These are phyloP conservation scores for Saccharata proteae DNA, from an alignment of 2,329 filamentous ascomycete species.

Conservation along the genomic window DNA sequence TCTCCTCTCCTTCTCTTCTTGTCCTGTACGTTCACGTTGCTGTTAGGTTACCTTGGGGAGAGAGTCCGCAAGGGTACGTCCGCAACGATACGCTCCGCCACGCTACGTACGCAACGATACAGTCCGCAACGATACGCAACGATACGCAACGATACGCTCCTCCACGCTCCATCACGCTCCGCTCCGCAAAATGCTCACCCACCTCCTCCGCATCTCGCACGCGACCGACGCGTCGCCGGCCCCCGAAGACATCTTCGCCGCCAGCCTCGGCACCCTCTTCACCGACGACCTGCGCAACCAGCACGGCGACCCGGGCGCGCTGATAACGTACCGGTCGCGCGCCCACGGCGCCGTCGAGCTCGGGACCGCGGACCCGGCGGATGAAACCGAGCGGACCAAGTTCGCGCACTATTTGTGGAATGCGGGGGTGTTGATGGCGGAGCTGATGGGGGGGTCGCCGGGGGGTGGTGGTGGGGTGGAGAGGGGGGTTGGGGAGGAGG, in stretches of 20 bases:
- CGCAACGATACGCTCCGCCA: no score
- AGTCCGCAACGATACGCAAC: no score
- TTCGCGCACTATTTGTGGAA: constrained; percentile 70
- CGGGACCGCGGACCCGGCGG: constrained; percentile 31
- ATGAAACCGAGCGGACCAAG: constrained; percentile 44
- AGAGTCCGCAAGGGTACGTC: no score
- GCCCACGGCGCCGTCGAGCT: constrained; percentile 24
- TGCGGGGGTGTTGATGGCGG: constrained; percentile 37
- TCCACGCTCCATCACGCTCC: no score
- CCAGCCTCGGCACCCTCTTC: constrained; percentile 52
- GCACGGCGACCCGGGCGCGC: constrained; percentile 48
- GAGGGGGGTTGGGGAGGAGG: constrained; percentile 10
- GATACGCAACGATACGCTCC: no score
- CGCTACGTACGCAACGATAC: no score
- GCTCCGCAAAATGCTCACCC: constrained; percentile 17
- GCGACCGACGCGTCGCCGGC: constrained; percentile 18
- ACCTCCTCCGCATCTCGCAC: constrained; percentile 18
- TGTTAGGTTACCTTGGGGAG: no score
- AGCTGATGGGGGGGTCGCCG: constrained; percentile 21
- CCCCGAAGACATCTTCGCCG: constrained; percentile 49
- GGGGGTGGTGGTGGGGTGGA: constrained; percentile 9
- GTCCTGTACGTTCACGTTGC: no score
- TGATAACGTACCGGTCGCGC: constrained; percentile 41
- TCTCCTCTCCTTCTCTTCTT: no score
- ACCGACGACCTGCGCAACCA: constrained; percentile 54